Base-by-base conservation (phyloP, 148 eudicot species). In the Rhododendron ferrugineum region DNA sequence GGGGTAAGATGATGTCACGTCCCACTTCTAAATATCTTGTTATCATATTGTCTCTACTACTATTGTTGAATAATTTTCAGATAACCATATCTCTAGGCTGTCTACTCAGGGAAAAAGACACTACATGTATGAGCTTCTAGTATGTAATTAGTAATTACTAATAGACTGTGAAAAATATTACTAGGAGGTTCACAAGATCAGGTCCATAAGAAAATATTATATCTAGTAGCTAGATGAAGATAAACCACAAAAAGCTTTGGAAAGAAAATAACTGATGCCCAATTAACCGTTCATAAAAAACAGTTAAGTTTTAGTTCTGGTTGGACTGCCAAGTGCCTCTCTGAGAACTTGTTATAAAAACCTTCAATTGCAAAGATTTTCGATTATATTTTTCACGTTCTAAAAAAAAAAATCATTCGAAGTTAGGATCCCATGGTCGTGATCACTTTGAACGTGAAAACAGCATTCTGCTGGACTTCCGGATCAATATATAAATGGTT, bases 11-110 rank as follows among this genome's bases (percentile, higher is more conserved):
- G 81, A 75, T 40, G 54, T 23, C 81, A 54, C 26, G 1, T 84
- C 46, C 81, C 85, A 84, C 81, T 74, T 76, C 26, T 36, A 76
- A 74, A 54, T 52, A 84, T 50, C 81, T 84, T 56, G 70, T 37
- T 56, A 76, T 76, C 72, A 54, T 76, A 84, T 32, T 84, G 42
- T 37, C 37, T 52, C 34, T 42, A n/a, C 32, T 64, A 47, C 54
- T 64, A 3, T 37, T 42, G 52, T 36, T 74, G 44, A 74, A 74
- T 37, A 36, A 74, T 26, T 74, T 32, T 74, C n/a, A 74, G 1
- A 37, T 74, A 36, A 74, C 46, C 78, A 36, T 74, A 16, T 74
- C 78, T 6, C 78, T 74, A 16, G 78, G 78, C 26, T 74, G 78
- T 74, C 47, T 6, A 74, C 46, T 74, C 78, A 74, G 8, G 34